Percentiles rank a stretch among this genome's conserved stretches.
Conservation (phyloP, 2,329 filamentous ascomycete genomes). For the Calcarisporium arbuscula region DNA sequence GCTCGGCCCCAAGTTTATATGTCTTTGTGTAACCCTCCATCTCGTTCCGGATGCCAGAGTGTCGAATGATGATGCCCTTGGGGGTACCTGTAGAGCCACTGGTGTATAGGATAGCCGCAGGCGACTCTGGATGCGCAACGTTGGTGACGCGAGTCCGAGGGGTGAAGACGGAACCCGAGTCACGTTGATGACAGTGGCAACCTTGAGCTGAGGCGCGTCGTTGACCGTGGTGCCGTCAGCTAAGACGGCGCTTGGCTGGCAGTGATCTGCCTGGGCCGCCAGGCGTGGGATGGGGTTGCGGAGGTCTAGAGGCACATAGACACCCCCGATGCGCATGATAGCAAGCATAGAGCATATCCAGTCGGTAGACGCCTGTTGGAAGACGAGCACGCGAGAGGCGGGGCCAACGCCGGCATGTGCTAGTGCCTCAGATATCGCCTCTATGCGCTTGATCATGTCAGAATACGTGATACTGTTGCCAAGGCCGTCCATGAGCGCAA, state of each 20-base stretch:
- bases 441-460: slow-evolving; percentile 23
- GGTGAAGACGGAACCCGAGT: not conserved
- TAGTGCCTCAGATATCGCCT: slow-evolving; percentile 23
- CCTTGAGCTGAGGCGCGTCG: not conserved
- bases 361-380: slow-evolving; percentile 28
- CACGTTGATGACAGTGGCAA: slow-evolving; percentile 2
- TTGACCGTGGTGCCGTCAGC: slow-evolving; percentile 8
- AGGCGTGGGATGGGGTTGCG: slow-evolving; percentile 23
- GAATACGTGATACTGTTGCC: slow-evolving; percentile 25
- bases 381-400: slow-evolving; percentile 28
- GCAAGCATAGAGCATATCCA: slow-evolving; percentile 33
- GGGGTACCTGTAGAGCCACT: slow-evolving; percentile 25
- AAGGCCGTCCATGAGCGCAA: slow-evolving; percentile 14
- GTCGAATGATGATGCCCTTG: slow-evolving; percentile 31
- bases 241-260: slow-evolving; percentile 15
- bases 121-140: slow-evolving; percentile 1
- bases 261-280: slow-evolving; percentile 19
- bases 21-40: slow-evolving; percentile 14
- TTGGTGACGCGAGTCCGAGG: not conserved
- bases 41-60: slow-evolving; percentile 19
- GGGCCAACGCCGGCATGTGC: slow-evolving; percentile 8
- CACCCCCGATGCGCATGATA: slow-evolving; percentile 28
- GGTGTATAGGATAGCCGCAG: slow-evolving; percentile 24
- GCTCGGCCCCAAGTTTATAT: slow-evolving; percentile 15
- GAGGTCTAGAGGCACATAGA: slow-evolving; percentile 34